Evolutionary conservation across 805 yeast species (phyloP).

Genomic region (Yamadazyma endophytica): DNA sequence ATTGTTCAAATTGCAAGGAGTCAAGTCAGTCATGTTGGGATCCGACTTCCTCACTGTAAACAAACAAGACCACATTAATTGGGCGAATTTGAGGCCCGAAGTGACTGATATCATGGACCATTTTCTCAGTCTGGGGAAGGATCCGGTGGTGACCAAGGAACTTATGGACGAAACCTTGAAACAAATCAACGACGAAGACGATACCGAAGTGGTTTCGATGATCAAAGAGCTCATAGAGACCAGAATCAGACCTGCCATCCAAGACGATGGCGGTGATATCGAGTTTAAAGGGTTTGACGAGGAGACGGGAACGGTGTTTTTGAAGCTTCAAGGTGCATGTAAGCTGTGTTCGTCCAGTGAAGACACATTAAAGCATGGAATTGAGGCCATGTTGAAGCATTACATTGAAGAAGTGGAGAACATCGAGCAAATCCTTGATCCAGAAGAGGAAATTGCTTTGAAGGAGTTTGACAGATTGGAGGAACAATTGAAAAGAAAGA

Average conservation of each 20-base stretch:
- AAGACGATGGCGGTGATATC: conserved; percentile 98
- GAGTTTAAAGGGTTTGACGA: conserved; percentile 84
- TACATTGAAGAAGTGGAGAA: conserved; percentile 92
- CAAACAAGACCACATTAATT: conserved; percentile 55
- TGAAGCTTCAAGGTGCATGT: conserved; percentile 94
- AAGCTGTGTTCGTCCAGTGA: conserved; percentile 87
- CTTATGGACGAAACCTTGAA: conserved; percentile 35
- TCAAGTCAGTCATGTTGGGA: conserved; percentile 71
- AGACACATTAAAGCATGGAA: conserved; percentile 91
- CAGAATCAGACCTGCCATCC: conserved; percentile 94
- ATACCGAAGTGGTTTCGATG: conserved; percentile 73
- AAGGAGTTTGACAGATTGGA: conserved; percentile 85
- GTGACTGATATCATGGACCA: conserved; percentile 60
- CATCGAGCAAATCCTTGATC: conserved; percentile 82
- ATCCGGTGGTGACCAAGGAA: conserved; percentile 39
- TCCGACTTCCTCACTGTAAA: conserved; percentile 70
- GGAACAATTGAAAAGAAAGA: conserved; percentile 28
- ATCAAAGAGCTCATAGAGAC: conserved; percentile 91
- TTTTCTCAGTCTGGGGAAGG: conserved; percentile 34
- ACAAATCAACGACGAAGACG: conserved; percentile 53
- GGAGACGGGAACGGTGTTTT: conserved; percentile 80
- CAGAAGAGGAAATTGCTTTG: conserved; percentile 70
- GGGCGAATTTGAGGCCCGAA: conserved; percentile 56
- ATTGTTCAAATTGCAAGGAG: conserved; percentile 58
- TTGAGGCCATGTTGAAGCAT: conserved; percentile 95